These are phyloP conservation scores for Arachis hypogaea DNA, from an alignment of 306 rosid species.

Conservation along the genomic window DNA sequence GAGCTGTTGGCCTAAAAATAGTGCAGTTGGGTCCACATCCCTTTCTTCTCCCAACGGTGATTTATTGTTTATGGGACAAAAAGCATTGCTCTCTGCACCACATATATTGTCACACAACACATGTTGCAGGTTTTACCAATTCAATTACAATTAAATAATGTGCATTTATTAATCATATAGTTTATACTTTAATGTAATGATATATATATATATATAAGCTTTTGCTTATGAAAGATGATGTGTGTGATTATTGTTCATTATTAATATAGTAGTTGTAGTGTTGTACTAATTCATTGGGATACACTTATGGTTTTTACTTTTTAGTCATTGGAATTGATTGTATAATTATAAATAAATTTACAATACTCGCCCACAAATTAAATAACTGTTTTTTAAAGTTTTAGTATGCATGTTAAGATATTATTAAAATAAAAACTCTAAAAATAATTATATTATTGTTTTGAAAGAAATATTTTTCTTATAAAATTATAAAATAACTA, in stretches of 20 bases:
- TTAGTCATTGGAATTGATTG: conserved; percentile 3
- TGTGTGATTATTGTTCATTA: too few species aligned
- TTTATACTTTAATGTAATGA: background rate
- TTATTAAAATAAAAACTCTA: too few species aligned
- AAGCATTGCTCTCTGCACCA: background rate
- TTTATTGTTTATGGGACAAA: conserved; percentile 28
- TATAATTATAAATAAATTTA: background rate
- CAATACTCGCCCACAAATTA: too few species aligned
- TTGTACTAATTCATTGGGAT: conserved; percentile 22
- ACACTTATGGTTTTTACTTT: conserved; percentile 29
- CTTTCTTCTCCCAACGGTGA: conserved; percentile 24
- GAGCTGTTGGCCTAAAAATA: conserved; percentile 40
- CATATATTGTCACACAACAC: background rate
- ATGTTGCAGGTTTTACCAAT: background rate
- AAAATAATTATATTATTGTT: too few species aligned
- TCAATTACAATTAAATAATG: background rate
- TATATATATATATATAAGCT: too few species aligned
- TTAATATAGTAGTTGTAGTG: background rate
- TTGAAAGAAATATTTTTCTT: too few species aligned
- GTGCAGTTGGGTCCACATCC: conserved; percentile 41
- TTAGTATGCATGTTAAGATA: too few species aligned
- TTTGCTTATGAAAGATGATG: too few species aligned
- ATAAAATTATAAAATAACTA: too few species aligned
- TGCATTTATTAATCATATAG: background rate
- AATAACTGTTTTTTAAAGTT: too few species aligned